These are phyloP conservation scores for Ustilago bromivora DNA, from an alignment of 1,284 basidiomycete genomes.

Conservation along the genomic window DNA sequence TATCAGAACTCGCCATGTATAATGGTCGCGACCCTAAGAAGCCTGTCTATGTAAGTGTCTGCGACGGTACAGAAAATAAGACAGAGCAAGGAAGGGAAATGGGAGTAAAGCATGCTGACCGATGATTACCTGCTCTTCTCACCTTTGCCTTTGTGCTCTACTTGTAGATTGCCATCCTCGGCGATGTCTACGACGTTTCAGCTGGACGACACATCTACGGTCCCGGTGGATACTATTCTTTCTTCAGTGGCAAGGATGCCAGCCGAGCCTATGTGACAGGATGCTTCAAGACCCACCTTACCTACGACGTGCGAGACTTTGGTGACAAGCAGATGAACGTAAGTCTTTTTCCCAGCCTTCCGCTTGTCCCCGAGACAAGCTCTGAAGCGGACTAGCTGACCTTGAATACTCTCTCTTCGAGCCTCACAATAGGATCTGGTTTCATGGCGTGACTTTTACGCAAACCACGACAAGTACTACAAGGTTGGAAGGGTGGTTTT, in stretches of 20 bases:
- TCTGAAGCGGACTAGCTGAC: slow-evolving; percentile 1
- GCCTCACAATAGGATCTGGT: slow-evolving; percentile 45
- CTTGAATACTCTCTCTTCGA: slow-evolving; percentile 1
- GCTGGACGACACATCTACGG: slow-evolving; percentile 83
- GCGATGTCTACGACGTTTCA: slow-evolving; percentile 91
- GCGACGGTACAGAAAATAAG: not conserved
- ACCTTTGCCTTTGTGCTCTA: not conserved
- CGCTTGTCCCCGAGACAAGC: not conserved
- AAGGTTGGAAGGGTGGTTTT: slow-evolving; percentile 59
- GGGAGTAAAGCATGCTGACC: not conserved
- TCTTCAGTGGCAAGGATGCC: slow-evolving; percentile 67
- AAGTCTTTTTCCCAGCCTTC: slow-evolving; percentile 18
- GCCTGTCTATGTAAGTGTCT: slow-evolving; percentile 82
- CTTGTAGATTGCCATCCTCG: slow-evolving; percentile 75
- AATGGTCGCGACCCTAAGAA: slow-evolving; percentile 79
- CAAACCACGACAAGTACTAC: slow-evolving; percentile 55
- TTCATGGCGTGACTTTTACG: slow-evolving; percentile 63
- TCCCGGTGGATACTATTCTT: slow-evolving; percentile 61
- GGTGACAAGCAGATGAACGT: slow-evolving; percentile 49
- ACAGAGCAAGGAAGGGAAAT: not conserved
- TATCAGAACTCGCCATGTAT: slow-evolving; percentile 77
- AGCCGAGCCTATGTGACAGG: slow-evolving; percentile 68
- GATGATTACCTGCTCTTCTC: not conserved
- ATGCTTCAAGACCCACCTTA: slow-evolving; percentile 66
- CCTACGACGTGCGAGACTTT: slow-evolving; percentile 66